A percentile compares a stretch with the other conserved stretches of the same genome.
phyloP scores from a whole-genome alignment of 164 flowering plant species.

The Houttuynia cordata region DNA sequence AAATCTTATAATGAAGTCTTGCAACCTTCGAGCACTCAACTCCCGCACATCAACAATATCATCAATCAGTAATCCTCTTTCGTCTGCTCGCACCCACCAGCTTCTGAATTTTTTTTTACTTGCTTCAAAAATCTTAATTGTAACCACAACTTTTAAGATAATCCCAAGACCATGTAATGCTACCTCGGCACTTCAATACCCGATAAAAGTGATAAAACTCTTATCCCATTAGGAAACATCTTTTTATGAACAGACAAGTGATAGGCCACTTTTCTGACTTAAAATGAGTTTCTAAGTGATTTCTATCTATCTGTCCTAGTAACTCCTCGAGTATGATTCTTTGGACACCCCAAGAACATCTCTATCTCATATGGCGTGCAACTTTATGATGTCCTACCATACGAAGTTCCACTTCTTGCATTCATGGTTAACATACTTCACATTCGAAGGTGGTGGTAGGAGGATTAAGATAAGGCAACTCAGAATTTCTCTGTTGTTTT shows the following conservation, averaged over 20 bases:
- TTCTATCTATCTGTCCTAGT: constrained; percentile 21
- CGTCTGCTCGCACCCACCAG: constrained; percentile 36
- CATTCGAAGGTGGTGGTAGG: constrained; percentile 46
- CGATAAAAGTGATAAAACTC: constrained; percentile 28
- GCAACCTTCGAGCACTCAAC: constrained; percentile 11
- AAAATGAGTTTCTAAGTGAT: constrained; percentile 25
- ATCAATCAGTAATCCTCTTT: constrained; percentile 18
- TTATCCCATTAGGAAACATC: constrained; percentile 21
- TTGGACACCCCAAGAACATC: constrained; percentile 26
- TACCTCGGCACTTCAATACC: constrained; percentile 35
- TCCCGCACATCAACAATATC: constrained; percentile 15
- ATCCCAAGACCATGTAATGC: constrained; percentile 85
- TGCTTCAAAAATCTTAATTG: constrained; percentile 68
- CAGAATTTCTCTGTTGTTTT: too few relatives aligned
- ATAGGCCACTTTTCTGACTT: constrained; percentile 30
- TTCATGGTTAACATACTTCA: constrained; percentile 46
- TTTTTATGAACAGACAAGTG: constrained; percentile 27
- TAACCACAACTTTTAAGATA: constrained; percentile 63
- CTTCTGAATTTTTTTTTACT: constrained; percentile 45
- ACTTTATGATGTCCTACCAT: constrained; percentile 81
- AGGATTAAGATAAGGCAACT: constrained; percentile 30
- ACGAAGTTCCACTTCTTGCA: constrained; percentile 88
- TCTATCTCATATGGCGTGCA: constrained; percentile 45
- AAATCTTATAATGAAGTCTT: constrained; percentile 11
- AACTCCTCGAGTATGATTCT: constrained; percentile 26